These are phyloP conservation scores for Fusarium sp. DNA, from an alignment of 2,329 filamentous ascomycete species.

Conservation along the genomic window DNA sequence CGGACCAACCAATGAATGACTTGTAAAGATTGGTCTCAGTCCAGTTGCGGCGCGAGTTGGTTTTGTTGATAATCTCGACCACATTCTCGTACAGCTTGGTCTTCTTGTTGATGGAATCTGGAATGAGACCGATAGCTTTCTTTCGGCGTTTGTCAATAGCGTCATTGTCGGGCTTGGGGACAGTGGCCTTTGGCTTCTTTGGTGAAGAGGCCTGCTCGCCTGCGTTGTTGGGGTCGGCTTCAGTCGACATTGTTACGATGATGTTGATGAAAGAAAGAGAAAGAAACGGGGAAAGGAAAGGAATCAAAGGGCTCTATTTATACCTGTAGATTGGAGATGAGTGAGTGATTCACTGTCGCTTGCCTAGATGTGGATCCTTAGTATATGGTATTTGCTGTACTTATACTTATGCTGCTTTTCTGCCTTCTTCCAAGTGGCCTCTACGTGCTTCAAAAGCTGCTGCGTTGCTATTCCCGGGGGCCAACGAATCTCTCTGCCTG, in stretches of 20 bases:
- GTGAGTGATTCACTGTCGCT: background rate
- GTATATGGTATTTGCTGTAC: background rate
- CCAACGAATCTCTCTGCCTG: background rate
- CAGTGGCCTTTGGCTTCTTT: background rate
- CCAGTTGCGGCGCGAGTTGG: too few relatives aligned
- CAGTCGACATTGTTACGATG: background rate
- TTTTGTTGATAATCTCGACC: background rate
- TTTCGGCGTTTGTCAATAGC: background rate
- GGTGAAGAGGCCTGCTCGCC: background rate
- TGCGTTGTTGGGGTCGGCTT: background rate
- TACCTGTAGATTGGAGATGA: background rate
- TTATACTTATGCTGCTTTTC: background rate
- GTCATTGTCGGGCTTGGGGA: rapidly evolving
- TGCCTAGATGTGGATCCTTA: background rate
- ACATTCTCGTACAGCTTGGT: background rate
- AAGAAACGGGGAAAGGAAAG: background rate
- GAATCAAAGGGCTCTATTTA: background rate
- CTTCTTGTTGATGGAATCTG: too few relatives aligned
- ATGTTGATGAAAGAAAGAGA: background rate
- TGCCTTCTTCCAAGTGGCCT: background rate
- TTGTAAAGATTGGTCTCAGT: too few relatives aligned
- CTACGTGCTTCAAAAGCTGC: background rate
- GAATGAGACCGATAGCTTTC: too few relatives aligned
- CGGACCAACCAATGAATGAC: too few relatives aligned
- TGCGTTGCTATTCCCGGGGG: conserved; percentile 9